Conservation (phyloP, 306 rosid species). For the Quercus robur region DNA sequence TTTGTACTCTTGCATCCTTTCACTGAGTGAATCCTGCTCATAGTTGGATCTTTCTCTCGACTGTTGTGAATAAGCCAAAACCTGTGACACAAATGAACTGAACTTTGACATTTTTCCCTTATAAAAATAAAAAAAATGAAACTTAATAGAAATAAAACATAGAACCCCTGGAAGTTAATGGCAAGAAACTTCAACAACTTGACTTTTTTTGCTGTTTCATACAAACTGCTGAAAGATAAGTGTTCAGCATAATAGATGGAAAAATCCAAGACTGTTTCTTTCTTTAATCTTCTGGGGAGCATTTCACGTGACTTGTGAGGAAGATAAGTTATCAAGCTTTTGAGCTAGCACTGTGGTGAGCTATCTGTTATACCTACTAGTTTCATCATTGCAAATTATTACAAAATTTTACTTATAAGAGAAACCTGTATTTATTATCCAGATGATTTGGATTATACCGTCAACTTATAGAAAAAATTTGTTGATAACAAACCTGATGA, state of each 20-base stretch:
- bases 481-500: conserved; percentile 38
- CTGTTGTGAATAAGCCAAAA: conserved; percentile 56
- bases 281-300: too few species aligned
- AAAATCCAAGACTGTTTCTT: too few species aligned
- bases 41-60: conserved; percentile 56
- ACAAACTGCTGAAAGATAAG: too few species aligned
- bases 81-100: conserved; percentile 43
- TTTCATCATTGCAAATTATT: background rate
- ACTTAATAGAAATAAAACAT: background rate
- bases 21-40: conserved; percentile 57
- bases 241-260: too few species aligned
- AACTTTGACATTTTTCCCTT: conserved; percentile 9
- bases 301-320: background rate
- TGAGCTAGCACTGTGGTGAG: background rate
- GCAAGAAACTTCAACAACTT: too few species aligned
- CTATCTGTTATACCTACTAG: background rate
- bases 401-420: background rate
- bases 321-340: background rate
- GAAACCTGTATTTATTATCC: background rate
- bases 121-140: background rate
- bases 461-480: conserved; percentile 15
- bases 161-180: background rate
- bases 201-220: too few species aligned
- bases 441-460: conserved; percentile 5
- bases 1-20: conserved; percentile 68